Evolutionary conservation across 1,284 basidiomycete species (phyloP), one percentile per base, ranked within the genome.

Genomic region (Rhodotorula sp.): DNA sequence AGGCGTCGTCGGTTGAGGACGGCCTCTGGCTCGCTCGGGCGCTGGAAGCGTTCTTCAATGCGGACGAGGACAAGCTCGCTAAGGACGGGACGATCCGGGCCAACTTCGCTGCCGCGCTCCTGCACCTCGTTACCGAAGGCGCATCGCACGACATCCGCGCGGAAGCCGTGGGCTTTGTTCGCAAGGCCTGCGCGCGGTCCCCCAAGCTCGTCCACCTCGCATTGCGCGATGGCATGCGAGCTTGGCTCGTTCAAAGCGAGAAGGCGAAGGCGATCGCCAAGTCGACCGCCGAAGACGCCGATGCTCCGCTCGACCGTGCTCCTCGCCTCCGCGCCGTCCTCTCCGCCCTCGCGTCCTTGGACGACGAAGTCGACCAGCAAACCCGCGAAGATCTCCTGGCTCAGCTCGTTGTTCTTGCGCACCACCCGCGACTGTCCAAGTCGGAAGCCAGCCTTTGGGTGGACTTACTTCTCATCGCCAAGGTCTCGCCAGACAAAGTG

Each of bases 1-100:
- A 91, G 78, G 76, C 89, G 9, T 81, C 81, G 9, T 84, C 86
- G 9, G 76, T 80, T 0, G 86, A 87, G 26, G 92, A 94, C 44
- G 87, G 91, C 72, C 77, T 76, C 24, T 95, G 93, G 93, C 80
- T 95, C 6, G 81, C 91, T n/a, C 85, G 88, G 40, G 88, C 89
- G 0, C 79, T 84, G 9, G 83, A 87, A 64, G 85, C 83, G 1
- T 81, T 86, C 0, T 73, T 90, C 9, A 73, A 80, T 0, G 85
- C 79, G 74, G 85, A 86, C 75, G 82, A 83, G 47, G 76, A 80
- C 0, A 87, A 89, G 26, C 77, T 91, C 7, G 68, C 76, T 20
- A 87, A 86, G 71, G 86, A 83, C 70, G 84, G 86, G 59, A 76
- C 82, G 9, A 78, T 88, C 18, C 83, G 89, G 62, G 77, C 82